These are phyloP conservation scores for Populus euphratica DNA, from an alignment of 345 rosid genomes.

Conservation along the genomic window DNA sequence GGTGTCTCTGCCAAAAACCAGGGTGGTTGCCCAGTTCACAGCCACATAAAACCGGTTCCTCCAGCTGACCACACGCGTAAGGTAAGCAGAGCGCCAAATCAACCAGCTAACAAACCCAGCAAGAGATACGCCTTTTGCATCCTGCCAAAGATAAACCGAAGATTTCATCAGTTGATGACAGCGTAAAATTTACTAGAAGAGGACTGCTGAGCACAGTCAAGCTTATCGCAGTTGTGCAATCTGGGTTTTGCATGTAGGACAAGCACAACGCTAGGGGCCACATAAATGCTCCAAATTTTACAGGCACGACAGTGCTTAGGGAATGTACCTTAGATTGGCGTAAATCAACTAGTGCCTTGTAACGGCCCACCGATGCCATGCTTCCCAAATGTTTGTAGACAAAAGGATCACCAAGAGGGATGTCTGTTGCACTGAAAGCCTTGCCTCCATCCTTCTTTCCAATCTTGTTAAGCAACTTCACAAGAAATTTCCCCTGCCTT, in stretches of 20 bases:
- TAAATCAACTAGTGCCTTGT: constrained; percentile 66
- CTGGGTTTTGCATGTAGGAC: not conserved
- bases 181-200: not conserved
- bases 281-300: too few species aligned
- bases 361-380: constrained; percentile 73
- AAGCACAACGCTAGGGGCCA: too few species aligned
- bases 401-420: constrained; percentile 50
- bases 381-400: constrained; percentile 65
- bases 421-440: constrained; percentile 41
- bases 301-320: too few species aligned
- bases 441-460: constrained; percentile 52
- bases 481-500: constrained; percentile 64
- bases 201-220: not conserved
- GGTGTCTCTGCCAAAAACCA: constrained; percentile 71
- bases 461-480: constrained; percentile 44
- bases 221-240: not conserved
- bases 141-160: constrained; percentile 29
- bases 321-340: constrained; percentile 55
- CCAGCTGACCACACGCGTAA: constrained; percentile 72
- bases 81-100: constrained; percentile 68
- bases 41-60: constrained; percentile 71
- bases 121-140: constrained; percentile 49
- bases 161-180: not conserved
- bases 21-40: constrained; percentile 69
- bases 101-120: constrained; percentile 63